Conservation (phyloP, 2,329 filamentous ascomycete species). For the Aaosphaeria arxii region DNA sequence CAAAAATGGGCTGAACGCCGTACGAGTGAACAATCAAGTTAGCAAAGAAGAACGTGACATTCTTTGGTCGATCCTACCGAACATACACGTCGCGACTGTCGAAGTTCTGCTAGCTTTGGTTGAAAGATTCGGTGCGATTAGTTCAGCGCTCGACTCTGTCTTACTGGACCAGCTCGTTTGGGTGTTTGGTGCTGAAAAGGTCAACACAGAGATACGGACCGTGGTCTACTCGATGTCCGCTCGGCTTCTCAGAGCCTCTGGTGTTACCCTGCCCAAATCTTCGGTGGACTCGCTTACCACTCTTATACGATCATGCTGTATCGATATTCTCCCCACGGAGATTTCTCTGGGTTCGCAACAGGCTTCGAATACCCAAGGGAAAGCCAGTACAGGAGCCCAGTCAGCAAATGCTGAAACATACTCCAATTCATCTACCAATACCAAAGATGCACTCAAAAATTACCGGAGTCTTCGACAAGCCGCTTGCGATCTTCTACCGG, state of each 20-base stretch:
- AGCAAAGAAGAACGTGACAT: conserved; percentile 78
- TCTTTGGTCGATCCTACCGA: conserved; percentile 70
- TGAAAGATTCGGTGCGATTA: conserved; percentile 56
- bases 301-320: conserved; percentile 67
- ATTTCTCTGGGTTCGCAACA: conserved; percentile 10
- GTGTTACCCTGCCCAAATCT: conserved; percentile 64
- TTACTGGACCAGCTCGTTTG: conserved; percentile 70
- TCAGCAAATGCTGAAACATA: conserved; percentile 71
- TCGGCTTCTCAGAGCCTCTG: conserved; percentile 59
- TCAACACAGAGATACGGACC: conserved; percentile 54
- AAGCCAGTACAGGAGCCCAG: conserved; percentile 26
- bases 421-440: conserved; percentile 45
- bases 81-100: conserved; percentile 70
- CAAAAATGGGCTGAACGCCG: conserved; percentile 29
- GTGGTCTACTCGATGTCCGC: conserved; percentile 60
- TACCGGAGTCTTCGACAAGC: conserved; percentile 52
- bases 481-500: conserved; percentile 61
- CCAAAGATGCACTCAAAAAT: conserved; percentile 27
- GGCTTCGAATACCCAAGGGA: conserved; percentile 41
- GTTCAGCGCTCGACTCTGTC: conserved; percentile 59
- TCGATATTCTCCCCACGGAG: conserved; percentile 63
- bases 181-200: conserved; percentile 59
- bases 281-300: conserved; percentile 61
- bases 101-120: conserved; percentile 58
- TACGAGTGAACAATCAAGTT: conserved; percentile 70